A percentile compares a stretch with the other conserved stretches of the same genome.
Conservation (phyloP, 2,329 filamentous ascomycete species). For the Colletotrichum higginsianum region DNA sequence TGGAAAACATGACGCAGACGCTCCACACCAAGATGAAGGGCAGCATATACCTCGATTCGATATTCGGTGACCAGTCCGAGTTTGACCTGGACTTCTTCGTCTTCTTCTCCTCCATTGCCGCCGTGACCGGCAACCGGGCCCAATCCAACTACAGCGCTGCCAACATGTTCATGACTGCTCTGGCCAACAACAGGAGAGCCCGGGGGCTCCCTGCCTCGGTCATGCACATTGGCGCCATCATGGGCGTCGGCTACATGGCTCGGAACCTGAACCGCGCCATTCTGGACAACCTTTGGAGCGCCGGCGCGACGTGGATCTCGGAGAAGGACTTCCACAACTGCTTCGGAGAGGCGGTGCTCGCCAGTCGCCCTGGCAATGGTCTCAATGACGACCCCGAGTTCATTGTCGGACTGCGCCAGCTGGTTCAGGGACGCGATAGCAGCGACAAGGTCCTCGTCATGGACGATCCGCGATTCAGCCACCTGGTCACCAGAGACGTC, state of each 20-base stretch:
- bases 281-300: slow-evolving; percentile 3
- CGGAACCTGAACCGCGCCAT: slow-evolving; percentile 37
- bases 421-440: background rate
- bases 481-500: slow-evolving; percentile 6
- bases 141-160: slow-evolving; percentile 63
- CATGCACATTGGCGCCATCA: slow-evolving; percentile 55
- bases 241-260: slow-evolving; percentile 59
- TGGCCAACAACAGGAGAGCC: slow-evolving; percentile 53
- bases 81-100: slow-evolving; percentile 54
- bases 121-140: slow-evolving; percentile 48
- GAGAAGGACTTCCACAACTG: slow-evolving; percentile 56
- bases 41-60: slow-evolving; percentile 3
- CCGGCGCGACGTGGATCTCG: slow-evolving; percentile 36
- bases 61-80: background rate
- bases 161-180: slow-evolving; percentile 57
- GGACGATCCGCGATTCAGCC: slow-evolving; percentile 11
- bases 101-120: slow-evolving; percentile 36
- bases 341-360: slow-evolving; percentile 59
- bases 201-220: slow-evolving; percentile 55
- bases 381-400: slow-evolving; percentile 3
- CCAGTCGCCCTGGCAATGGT: slow-evolving; percentile 46
- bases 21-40: slow-evolving; percentile 9
- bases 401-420: slow-evolving; percentile 8
- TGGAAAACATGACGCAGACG: too few species aligned
- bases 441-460: slow-evolving; percentile 3